Base-by-base conservation (phyloP, 805 yeast genomes). In the Candida maesae region DNA sequence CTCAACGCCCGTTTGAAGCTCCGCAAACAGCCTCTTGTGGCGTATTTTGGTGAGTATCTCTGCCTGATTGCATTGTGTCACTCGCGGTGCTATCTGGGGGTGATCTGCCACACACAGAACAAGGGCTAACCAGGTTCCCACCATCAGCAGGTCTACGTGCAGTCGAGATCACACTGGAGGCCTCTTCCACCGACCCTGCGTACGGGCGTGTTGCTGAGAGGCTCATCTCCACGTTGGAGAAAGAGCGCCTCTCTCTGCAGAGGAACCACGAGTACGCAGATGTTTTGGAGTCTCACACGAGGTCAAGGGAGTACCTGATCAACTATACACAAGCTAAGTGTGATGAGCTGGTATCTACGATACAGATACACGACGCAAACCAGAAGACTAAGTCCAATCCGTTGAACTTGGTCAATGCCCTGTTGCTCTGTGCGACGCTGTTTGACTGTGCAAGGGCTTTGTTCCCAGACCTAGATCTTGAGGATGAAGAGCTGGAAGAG, bases 251-350 rank as follows among this genome's bases (percentile, higher is more conserved):
- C n/a, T n/a, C n/a, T n/a, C n/a, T n/a, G n/a, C n/a, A n/a, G n/a
- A n/a, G n/a, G n/a, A n/a, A n/a, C n/a, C n/a, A n/a, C n/a, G n/a
- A n/a, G n/a, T n/a, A n/a, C n/a, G n/a, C n/a, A n/a, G n/a, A n/a
- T n/a, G n/a, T n/a, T n/a, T 45, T 6, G 8, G 41, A 29, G 7
- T 34, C 44, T 12, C 14, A n/a, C 6, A 21, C 14, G 23, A 47
- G 35, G 17, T 42, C 47, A 1, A 42, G 53, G 17, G 48, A 50
- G 29, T 47, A 38, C 15, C n/a, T 50, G 11, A 29, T 50, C 4
- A 28, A 34, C 6, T 23, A 33, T 12, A 11, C 36, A 5, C 31
- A 39, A n/a, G 41, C 36, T 8, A 2, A 36, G 11, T 39, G 29
- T 19, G 47, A 42, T 6, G 27, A 36, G 6, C 21, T 31, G 14